Evolutionary conservation across 106 monocot species (phyloP), one percentile per base, ranked within the genome.

Genomic region (Acorus gramineus): DNA sequence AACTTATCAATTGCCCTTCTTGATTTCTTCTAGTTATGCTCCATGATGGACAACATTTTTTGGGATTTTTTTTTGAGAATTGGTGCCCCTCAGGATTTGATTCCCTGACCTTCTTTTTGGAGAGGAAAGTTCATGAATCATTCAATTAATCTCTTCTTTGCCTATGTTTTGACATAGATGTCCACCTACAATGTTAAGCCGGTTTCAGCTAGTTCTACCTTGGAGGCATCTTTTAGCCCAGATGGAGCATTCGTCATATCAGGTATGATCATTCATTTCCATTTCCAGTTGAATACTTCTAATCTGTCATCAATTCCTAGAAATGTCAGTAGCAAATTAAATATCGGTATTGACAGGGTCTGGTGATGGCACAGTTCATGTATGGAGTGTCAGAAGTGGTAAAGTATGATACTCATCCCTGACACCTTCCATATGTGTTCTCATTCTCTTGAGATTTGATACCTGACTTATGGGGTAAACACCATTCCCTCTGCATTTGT

Each of bases 171-270:
- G 45, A 67, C 1, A 14, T 67, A 98, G 98, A 65, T 98, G 54
- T 85, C 91, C 28, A 85, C 82, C 3, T 89, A 85, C 61, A 91
- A 80, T 66, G 92, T 98, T 12, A 98, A 89, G 68, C 85, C 91
- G 46, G 91, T 91, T 71, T 78, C 85, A 50, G 71, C 67, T 60
- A 62, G 79, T 71, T 66, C 81, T 5, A 98, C 98, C 13, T 59
- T 98, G 69, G 98, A 91, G 72, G 98, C 98, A 68, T 98, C 98
- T 62, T 98, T 98, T 44, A 98, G 88, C 69, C 88, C 92, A 62
- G 98, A 98, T 66, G 91, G 91, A 66, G 73, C 67, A 71, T 81
- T 76, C 63, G 70, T 98, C 60, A 56, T 98, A 65, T 91, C 92
- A 76, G 98, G 98, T 98, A 53, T 42, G 42, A 42, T 4, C 50